Percentiles rank a stretch among this genome's conserved stretches.
Evolutionary conservation across 139 green algal species (phyloP).

Genomic region (Zygnema circumcarinatum): DNA sequence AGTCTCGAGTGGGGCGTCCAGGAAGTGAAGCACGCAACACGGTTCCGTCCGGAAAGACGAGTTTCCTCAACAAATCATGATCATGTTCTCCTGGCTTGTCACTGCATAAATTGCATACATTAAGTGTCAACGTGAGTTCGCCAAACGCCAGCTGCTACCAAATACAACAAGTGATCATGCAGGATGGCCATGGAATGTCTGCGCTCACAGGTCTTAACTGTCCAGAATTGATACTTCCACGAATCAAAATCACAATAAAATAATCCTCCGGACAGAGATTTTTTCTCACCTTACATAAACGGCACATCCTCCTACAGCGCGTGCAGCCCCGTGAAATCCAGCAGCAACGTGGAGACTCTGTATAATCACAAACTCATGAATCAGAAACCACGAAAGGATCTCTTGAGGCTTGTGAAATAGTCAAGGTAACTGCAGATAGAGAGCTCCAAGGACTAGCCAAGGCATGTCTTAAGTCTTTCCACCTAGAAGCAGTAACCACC

Average conservation of each 20-base stretch:
- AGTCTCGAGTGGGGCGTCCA: slow-evolving; percentile 87
- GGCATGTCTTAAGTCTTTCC: too few species aligned
- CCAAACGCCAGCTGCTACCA: neutral
- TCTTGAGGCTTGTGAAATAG: too few species aligned
- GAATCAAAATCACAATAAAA: too few species aligned
- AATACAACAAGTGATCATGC: neutral
- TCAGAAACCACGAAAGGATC: neutral
- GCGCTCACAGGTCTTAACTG: neutral
- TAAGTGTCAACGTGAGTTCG: neutral
- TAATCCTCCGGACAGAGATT: too few species aligned
- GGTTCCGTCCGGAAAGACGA: slow-evolving; percentile 81
- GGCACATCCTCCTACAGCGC: slow-evolving; percentile 76
- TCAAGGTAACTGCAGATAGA: too few species aligned
- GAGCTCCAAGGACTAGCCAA: too few species aligned
- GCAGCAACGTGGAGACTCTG: slow-evolving; percentile 55
- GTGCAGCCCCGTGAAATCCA: slow-evolving; percentile 71
- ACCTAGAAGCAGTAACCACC: too few species aligned
- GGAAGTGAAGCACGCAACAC: slow-evolving; percentile 75
- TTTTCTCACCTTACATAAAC: slow-evolving; percentile 76
- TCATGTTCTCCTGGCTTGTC: slow-evolving; percentile 88
- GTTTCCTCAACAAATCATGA: slow-evolving; percentile 75
- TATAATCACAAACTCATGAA: neutral
- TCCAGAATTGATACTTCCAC: neutral
- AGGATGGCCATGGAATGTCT: too few species aligned
- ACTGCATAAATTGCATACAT: slow-evolving; percentile 24